Base-by-base conservation (phyloP, 176 grass and related monocot genomes). In the Carex littledalei region DNA sequence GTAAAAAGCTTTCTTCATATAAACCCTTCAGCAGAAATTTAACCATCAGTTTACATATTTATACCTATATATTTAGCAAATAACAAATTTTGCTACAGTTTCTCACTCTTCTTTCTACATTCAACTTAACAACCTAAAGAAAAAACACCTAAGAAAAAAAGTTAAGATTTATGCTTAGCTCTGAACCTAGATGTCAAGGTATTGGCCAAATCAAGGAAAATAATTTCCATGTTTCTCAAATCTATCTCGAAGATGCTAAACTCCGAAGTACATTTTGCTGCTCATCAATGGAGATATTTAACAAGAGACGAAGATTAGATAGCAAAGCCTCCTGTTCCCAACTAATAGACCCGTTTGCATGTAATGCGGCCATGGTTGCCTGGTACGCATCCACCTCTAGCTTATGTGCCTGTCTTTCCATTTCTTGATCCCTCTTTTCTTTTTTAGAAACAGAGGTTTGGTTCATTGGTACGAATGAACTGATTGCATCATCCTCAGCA, bases 221-320 rank as follows among this genome's bases (percentile, higher is more conserved):
- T 50, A 45, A 52, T 50, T 14, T 50, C 43, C 21, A 74, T 74
- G 8, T 24, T 50, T 24, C 10, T 52, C 9, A 50, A 49, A 52
- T 74, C 70, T 74, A 74, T 82, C 3, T 63, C 22, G 57, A 81
- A 87, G 81, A 73, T 85, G 82, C 41, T 78, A 87, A 10, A 80
- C 63, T 74, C 2, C 71, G 85, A 20, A 97, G 77, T 59, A 88
- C 49, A 50, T 80, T 52, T 59, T 88, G 82, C 82, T 97, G 90
- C 55, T 97, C 94, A 39, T 94, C 84, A 81, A 79, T 86, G 9
- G 90, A 92, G 67, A 97, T 83, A 54, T 97, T 68, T 61, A 94
- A 89, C 5, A 73, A 83, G 63, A 81, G 60, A 22, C 94, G 94
- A 10, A 97, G 83, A 79, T 94, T 72, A 13, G 70, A 85, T 59